These are phyloP conservation scores for Kazachstania taianensis DNA, from an alignment of 805 yeast species.

Conservation along the genomic window DNA sequence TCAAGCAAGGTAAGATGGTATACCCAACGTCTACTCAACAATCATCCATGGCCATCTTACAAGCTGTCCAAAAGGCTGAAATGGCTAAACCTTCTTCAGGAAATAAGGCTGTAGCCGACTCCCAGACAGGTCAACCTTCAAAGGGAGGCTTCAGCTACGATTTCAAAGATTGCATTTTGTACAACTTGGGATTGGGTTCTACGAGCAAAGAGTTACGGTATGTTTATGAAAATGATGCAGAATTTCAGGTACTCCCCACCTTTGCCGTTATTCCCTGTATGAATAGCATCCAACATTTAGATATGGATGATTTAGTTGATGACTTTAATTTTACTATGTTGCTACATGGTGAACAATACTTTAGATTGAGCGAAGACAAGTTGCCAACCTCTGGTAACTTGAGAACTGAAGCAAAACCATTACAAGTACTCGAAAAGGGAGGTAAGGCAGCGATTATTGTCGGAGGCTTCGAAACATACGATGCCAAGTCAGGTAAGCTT, in stretches of 20 bases:
- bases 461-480: constrained; percentile 62
- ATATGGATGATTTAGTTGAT: constrained; percentile 53
- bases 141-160: constrained; percentile 40
- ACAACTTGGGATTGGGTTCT: constrained; percentile 87
- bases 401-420: constrained; percentile 52
- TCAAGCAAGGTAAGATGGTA: constrained; percentile 43
- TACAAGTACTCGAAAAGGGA: constrained; percentile 75
- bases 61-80: constrained; percentile 40
- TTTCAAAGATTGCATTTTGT: constrained; percentile 65
- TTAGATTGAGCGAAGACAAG: constrained; percentile 47
- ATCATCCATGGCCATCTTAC: constrained; percentile 68
- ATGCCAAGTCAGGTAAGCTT: constrained; percentile 55
- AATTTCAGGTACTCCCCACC: constrained; percentile 81
- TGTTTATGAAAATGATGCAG: constrained; percentile 62
- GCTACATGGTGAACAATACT: constrained; percentile 91
- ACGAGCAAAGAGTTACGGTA: constrained; percentile 65
- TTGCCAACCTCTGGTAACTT: constrained; percentile 63
- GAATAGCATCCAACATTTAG: constrained; percentile 47
- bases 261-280: constrained; percentile 86
- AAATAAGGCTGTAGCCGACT: constrained; percentile 10
- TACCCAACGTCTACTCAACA: constrained; percentile 51
- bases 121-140: constrained; percentile 15
- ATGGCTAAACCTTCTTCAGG: constrained; percentile 1
- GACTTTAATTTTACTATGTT: constrained; percentile 83
- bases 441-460: constrained; percentile 70